Evolutionary conservation across 352 stramenopile genomes (phyloP), one percentile per base, ranked within the genome.

Genomic region (Phytophthora rubi): DNA sequence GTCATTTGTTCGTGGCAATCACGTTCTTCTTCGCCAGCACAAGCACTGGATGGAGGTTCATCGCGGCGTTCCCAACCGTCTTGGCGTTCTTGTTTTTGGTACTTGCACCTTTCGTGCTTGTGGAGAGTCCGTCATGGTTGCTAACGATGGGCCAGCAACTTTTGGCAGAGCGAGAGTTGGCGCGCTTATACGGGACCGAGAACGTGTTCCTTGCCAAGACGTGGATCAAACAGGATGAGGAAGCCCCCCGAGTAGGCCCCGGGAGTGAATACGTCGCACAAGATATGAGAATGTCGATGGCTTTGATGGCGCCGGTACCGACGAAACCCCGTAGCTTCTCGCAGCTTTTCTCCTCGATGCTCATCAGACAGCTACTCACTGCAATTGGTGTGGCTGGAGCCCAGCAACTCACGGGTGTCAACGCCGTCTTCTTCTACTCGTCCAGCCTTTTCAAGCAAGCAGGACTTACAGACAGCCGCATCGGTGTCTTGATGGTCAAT

Each of bases 401-500:
- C 3, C 81, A 90, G 53, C 85, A 91, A 53, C 76, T 92, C 44
- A 86, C 79, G 1, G 85, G 82, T 23, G 77, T 93, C 73, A 93
- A 89, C 54, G 85, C 80, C 35, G 79, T 91, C 10, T 91, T 90
- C 64, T 85, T 89, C 58, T 93, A 93, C 65, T 91, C 85, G 26
- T 89, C 80, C 16, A 67, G 67, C 3, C 71, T 91, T 16, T 93
- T 91, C 58, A 84, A 77, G 28, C 65, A 83, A 32, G 82, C 83
- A 7, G 85, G 85, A 6, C 78, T 93, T 44, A 54, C 66, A 0
- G 85, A 91, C 54, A 70, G 74, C 45, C 85, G 85, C 39, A 55
- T 91, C 18, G 85, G 83, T 52, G 87, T 76, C 16, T 23, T 90
- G 23, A 75, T 84, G 21, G 72, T 93, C 59, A 83, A 85, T 53